These are phyloP conservation scores for Eimeria brunetti DNA, from an alignment of 169 alveolate genomes.

Conservation along the genomic window DNA sequence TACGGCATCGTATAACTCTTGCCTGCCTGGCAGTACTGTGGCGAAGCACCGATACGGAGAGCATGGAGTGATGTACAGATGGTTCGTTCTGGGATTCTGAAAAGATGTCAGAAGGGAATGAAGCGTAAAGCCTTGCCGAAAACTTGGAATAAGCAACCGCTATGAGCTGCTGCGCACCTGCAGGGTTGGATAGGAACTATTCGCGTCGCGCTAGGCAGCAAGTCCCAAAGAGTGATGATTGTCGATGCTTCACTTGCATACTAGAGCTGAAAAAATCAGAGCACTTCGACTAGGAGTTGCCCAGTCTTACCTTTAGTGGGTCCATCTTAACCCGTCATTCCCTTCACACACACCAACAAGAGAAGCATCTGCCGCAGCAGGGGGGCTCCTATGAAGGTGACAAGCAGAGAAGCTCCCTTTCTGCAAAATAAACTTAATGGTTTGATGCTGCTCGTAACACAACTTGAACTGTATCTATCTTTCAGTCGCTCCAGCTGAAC, in stretches of 20 bases:
- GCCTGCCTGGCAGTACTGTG: background rate
- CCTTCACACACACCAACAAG: background rate
- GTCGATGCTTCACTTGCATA: background rate
- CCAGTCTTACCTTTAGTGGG: background rate
- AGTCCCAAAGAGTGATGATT: background rate
- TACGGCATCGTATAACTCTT: constrained; percentile 36
- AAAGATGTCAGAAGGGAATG: background rate
- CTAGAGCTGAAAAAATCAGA: background rate
- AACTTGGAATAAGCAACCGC: background rate
- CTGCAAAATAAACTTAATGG: background rate
- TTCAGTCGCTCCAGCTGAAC: background rate
- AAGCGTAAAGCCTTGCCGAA: background rate
- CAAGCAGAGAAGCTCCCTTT: background rate
- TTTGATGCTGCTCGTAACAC: background rate
- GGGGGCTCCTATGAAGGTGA: background rate
- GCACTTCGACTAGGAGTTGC: background rate
- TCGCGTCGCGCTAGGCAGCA: background rate
- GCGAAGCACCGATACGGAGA: constrained; percentile 55
- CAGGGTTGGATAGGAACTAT: background rate
- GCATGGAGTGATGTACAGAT: constrained; percentile 49
- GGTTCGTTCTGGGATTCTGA: constrained; percentile 46
- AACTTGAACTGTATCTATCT: background rate
- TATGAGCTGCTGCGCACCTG: background rate
- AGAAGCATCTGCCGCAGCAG: background rate
- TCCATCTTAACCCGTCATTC: constrained; percentile 16